Evolutionary conservation across 1,284 basidiomycete species (phyloP), one percentile per base, ranked within the genome.

Genomic region (Tremellales sp.): DNA sequence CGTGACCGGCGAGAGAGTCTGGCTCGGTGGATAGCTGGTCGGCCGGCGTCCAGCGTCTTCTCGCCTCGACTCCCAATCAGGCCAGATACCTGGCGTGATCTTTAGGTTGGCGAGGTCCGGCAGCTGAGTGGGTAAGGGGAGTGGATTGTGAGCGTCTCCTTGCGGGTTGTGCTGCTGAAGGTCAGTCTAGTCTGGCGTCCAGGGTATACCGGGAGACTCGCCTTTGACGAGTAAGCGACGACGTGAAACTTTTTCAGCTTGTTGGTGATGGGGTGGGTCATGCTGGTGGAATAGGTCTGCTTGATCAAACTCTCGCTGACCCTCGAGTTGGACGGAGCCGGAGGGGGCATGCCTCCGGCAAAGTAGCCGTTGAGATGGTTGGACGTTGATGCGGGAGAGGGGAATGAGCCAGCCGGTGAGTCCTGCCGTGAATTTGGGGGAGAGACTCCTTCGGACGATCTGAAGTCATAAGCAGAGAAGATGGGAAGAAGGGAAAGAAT

Each of bases 221-320:
- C 65, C 54, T 70, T 71, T 35, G 60, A 63, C 10, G 65, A 68
- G 46, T 72, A 72, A 2, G 64, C 70, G 1, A 72, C 70, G 8
- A 72, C 67, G 46, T 72, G 70, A 40, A 69, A 72, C 47, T 68
- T 70, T 42, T 68, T 70, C 5, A 61, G 51, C 50, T 67, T 68
- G 40, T 54, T 57, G 8, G 60, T 66, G 48, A 60, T 57, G 0
- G 66, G 66, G 48, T 67, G 61, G 2, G 61, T 64, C 68, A 70
- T 72, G 27, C 58, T 62, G 3, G 68, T 70, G 31, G 66, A 68
- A 49, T 70, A 72, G 1, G 70, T 72, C 54, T 72, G 70, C 53
- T 72, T 72, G 61, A 72, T 61, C 3, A 72, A 50, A 14, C 62
- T 57, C 35, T 67, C 68, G 3, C 56, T 48, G 5, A 55, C 48